These are phyloP conservation scores for Huntiella moniliformis DNA, from an alignment of 2,329 filamentous ascomycete genomes.

Conservation along the genomic window DNA sequence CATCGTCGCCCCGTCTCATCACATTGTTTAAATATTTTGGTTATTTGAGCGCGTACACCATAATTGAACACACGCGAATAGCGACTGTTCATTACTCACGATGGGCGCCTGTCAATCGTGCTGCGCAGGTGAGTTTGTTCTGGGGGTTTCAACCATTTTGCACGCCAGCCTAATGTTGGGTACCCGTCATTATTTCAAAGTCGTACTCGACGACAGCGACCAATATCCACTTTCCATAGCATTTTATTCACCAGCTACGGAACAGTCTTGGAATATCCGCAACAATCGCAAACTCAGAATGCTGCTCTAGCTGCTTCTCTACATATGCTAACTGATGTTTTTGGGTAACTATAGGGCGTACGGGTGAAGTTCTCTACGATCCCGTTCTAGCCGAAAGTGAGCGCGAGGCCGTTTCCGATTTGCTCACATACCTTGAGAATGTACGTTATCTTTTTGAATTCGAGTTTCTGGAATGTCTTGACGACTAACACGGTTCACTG, in stretches of 20 bases:
- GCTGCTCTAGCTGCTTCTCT: neutral
- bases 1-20: conserved; percentile 1
- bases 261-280: too few relatives aligned
- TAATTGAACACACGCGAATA: neutral
- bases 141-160: too few relatives aligned
- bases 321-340: conserved; percentile 16
- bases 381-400: conserved; percentile 87
- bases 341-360: conserved; percentile 36
- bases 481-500: conserved; percentile 16
- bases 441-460: conserved; percentile 30
- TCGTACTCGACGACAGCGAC: neutral
- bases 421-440: conserved; percentile 91
- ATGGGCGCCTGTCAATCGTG: conserved; percentile 48
- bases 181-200: neutral
- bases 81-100: conserved; percentile 14
- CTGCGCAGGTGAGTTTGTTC: conserved; percentile 28
- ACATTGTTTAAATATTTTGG: conserved; percentile 1
- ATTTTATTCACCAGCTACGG: too few relatives aligned
- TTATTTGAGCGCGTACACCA: conserved; percentile 7
- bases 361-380: conserved; percentile 67
- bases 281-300: too few relatives aligned
- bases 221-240: too few relatives aligned
- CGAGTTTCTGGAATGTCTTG: neutral
- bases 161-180: too few relatives aligned
- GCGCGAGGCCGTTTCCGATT: conserved; percentile 86